Evolutionary conservation across 345 rosid species (phyloP).

Genomic region (Gossypium stocksii): DNA sequence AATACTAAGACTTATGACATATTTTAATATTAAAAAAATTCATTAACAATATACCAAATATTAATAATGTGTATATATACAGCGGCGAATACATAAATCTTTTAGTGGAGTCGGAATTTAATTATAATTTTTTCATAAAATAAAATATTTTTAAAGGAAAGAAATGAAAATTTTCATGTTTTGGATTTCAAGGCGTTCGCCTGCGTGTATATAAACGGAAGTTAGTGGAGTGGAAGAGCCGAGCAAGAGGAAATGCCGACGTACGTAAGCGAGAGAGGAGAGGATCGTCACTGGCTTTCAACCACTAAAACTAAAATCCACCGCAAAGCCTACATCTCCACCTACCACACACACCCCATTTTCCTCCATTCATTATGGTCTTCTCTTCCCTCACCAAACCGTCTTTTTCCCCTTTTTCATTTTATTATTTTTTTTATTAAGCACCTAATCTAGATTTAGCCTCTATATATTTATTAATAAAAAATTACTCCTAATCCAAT

Average conservation of each 20-base stretch:
- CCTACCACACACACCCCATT: constrained; percentile 18
- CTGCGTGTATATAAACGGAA: neutral
- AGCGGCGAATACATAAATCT: too few relatives aligned
- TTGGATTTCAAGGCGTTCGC: too few relatives aligned
- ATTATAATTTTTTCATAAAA: too few relatives aligned
- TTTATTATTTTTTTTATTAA: neutral
- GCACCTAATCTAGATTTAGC: neutral
- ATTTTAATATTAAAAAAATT: too few relatives aligned
- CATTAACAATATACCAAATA: too few relatives aligned
- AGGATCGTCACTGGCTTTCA: constrained; percentile 15
- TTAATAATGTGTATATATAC: too few relatives aligned
- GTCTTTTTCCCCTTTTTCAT: neutral
- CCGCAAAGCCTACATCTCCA: constrained; percentile 12
- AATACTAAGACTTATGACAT: too few relatives aligned
- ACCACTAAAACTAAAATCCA: neutral
- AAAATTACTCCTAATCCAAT: too few relatives aligned
- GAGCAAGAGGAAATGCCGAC: constrained; percentile 14
- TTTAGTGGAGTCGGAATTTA: too few relatives aligned
- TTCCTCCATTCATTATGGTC: neutral
- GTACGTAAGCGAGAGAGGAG: constrained; percentile 14
- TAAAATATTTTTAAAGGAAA: too few relatives aligned
- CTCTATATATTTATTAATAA: neutral
- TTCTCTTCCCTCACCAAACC: constrained; percentile 23
- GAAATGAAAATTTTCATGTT: too few relatives aligned
- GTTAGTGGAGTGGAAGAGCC: neutral